Evolutionary conservation across 202 grass and related monocot species (phyloP), one percentile per base, ranked within the genome.

Genomic region (Musa balbisiana): DNA sequence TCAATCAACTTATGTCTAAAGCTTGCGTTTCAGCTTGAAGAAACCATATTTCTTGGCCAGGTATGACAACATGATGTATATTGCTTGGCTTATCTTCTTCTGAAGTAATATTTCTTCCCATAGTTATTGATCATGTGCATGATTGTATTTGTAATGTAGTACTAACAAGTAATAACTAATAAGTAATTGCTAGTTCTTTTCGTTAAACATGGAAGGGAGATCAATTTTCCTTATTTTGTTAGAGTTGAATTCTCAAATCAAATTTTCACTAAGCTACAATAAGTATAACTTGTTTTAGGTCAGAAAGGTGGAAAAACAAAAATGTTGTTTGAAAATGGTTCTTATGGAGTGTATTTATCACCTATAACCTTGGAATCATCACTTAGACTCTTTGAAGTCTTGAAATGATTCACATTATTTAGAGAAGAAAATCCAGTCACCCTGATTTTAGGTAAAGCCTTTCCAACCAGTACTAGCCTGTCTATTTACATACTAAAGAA

Each of bases 1-100:
- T 93, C 94, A 81, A 91, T 93, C 65, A 98, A 93, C 81, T 83
- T 98, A 67, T 98, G 94, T 82, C 74, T 93, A 80, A 98, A 98
- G 79, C 94, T 98, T 86, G 88, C 86, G 51, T 93, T 73, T 83
- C 94, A 98, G 78, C 84, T 98, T 79, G 94, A 98, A 87, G 94
- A 91, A 64, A 82, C 90, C 63, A 98, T 98, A 91, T 98, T 97
- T 91, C 90, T 98, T 81, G 90, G 90, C 68, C 90, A 89, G 94
- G 94, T 98, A 89, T 67, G 15, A 85, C 55, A 55, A 77, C 16
- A 8, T 75, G 4, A 65, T 59, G 52, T 55, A 69, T 55, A 22
- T 11, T 16, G 1, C 13, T 29, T 27, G 11, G 23, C 11, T 69
- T 14, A 14, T 24, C 13, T 10, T 58, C 53, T 25, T 56, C 19